Evolutionary conservation across 352 stramenopile genomes (phyloP).

Genomic region (Globisporangium cederbergense): DNA sequence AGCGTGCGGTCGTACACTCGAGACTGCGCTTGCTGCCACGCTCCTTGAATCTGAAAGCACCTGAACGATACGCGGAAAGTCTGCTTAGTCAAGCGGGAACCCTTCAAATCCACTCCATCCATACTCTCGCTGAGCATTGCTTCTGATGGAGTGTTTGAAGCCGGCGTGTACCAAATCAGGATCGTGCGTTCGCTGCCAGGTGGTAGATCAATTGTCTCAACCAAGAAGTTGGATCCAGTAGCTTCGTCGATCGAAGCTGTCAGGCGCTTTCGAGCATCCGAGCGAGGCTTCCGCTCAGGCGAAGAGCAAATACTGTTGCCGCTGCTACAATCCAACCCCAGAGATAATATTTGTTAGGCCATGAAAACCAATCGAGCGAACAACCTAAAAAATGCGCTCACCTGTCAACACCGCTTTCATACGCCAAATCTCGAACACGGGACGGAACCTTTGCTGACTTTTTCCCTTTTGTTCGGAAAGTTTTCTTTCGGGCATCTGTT

Average conservation of each 20-base stretch:
- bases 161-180: constrained; percentile 82
- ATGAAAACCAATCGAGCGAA: not conserved
- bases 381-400: constrained; percentile 20
- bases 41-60: constrained; percentile 83
- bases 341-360: not conserved
- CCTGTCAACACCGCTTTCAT: constrained; percentile 81
- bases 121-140: constrained; percentile 32
- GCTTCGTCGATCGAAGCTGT: constrained; percentile 48
- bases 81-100: constrained; percentile 78
- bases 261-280: constrained; percentile 44
- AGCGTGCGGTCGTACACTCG: constrained; percentile 83
- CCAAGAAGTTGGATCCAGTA: constrained; percentile 80
- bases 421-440: constrained; percentile 54
- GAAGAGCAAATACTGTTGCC: constrained; percentile 71
- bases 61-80: constrained; percentile 86
- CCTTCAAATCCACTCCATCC: constrained; percentile 78
- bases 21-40: constrained; percentile 83
- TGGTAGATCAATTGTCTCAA: constrained; percentile 85
- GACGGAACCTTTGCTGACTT: constrained; percentile 46
- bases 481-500: constrained; percentile 44
- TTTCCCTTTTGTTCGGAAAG: constrained; percentile 47
- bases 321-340: constrained; percentile 15
- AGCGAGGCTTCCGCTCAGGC: constrained; percentile 54
- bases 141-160: constrained; percentile 39
- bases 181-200: constrained; percentile 87